These are phyloP conservation scores for Dimocarpus longan DNA, from an alignment of 345 rosid species.

Conservation along the genomic window DNA sequence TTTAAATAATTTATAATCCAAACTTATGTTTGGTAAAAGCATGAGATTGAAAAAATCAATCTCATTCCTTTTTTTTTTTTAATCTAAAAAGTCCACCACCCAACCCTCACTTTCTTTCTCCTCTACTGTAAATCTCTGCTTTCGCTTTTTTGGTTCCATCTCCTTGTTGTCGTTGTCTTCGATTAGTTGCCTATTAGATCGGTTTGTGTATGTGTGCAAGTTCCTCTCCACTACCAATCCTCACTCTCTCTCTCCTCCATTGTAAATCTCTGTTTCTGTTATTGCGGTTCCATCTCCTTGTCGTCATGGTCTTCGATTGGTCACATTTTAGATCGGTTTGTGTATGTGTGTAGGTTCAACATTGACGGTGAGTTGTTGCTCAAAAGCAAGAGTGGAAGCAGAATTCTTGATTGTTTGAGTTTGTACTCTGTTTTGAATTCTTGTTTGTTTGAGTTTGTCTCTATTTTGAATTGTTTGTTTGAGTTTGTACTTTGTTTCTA, in stretches of 20 bases:
- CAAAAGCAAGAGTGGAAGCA: slow-evolving; percentile 20
- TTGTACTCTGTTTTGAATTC: no score
- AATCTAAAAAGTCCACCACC: slow-evolving; percentile 21
- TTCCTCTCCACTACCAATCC: slow-evolving; percentile 46
- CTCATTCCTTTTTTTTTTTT: no score
- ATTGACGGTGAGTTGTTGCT: slow-evolving; percentile 19
- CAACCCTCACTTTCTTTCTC: slow-evolving; percentile 26
- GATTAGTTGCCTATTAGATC: neutral
- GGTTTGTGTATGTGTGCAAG: slow-evolving; percentile 20
- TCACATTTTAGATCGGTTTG: neutral
- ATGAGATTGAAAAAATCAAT: no score
- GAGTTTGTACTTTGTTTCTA: no score
- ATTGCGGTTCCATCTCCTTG: neutral
- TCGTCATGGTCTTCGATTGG: neutral
- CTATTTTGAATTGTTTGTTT: no score
- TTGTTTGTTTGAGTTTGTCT: no score
- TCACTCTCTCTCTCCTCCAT: slow-evolving; percentile 32
- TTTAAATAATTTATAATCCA: no score
- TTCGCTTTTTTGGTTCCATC: neutral
- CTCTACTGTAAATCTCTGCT: slow-evolving; percentile 32
- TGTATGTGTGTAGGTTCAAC: slow-evolving; percentile 25
- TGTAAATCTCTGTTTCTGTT: slow-evolving; percentile 25
- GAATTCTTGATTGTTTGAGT: no score
- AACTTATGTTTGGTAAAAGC: no score
- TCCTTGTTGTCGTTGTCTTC: neutral